Evolutionary conservation across 164 flowering plant genomes (phyloP), one percentile per base, ranked within the genome.

Genomic region (Vitis labrusca): DNA sequence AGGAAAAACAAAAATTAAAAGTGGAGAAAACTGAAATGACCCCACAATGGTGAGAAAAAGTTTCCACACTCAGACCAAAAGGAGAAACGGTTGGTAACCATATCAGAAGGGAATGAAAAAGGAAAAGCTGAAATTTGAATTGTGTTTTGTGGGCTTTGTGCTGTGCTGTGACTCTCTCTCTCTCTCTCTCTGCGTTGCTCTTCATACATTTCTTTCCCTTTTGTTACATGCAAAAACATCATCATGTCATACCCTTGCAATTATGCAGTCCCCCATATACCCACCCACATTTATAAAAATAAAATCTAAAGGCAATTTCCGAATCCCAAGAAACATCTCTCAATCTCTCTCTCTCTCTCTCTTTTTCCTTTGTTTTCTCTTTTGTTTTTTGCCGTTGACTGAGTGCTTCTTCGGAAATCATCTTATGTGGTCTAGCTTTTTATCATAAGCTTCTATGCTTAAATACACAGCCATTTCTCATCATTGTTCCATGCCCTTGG

Each of bases 261-360:
- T 85, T 77, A 82, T 85, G 75, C 64, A 76, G 82, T 69, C 71
- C 80, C 84, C 85, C 84, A 70, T 69, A 66, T 17, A 51, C 57
- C 71, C 60, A 60, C 48, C 64, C 8, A 47, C 54, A 57, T 51
- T 14, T 14, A 64, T 44, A 50, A 68, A 60, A 65, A 23, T 52
- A 65, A n/a, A 50, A 16, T 49, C 47, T 50, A 19, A 54, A 57
- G 70, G 13, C 23, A 61, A 58, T 78, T 79, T 53, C 71, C 78
- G 83, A 74, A 88, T 88, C 92, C 89, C 92, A 63, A 86, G 61
- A 76, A 65, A 70, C 61, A 71, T 11, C 27, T 63, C 63, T 63
- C 7, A 37, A 37, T 37, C 48, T 54, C 50, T 23, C 64, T 66
- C 58, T 50, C 12, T 16, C 12, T 29, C 56, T 53, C 32, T 66